A percentile compares a stretch with the other conserved stretches of the same genome.
Conservation (phyloP, 2,329 filamentous ascomycete genomes). For the Claviceps quebecensis region DNA sequence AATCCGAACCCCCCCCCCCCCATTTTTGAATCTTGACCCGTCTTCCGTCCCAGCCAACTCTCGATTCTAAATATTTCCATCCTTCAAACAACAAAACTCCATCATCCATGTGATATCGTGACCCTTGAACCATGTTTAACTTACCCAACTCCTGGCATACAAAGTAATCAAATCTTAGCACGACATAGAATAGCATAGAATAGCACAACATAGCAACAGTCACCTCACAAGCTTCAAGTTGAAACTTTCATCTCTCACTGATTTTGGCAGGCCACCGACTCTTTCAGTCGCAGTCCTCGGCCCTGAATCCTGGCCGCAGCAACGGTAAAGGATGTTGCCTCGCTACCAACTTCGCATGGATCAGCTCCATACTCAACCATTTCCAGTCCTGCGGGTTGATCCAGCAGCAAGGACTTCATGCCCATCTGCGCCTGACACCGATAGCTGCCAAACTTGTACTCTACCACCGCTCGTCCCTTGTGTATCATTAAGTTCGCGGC, state of each 20-base stretch:
- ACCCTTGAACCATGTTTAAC: too few species aligned
- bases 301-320: slow-evolving; percentile 21
- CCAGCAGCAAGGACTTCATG: slow-evolving; percentile 24
- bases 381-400: slow-evolving; percentile 20
- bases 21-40: too few species aligned
- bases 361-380: slow-evolving; percentile 25
- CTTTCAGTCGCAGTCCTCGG: slow-evolving; percentile 9
- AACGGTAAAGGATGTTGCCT: slow-evolving; percentile 16
- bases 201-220: neutral
- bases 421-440: slow-evolving; percentile 40
- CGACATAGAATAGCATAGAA: too few species aligned
- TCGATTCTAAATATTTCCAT: too few species aligned
- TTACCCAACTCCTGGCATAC: too few species aligned
- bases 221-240: neutral
- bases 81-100: too few species aligned
- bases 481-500: slow-evolving; percentile 19
- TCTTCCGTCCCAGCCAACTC: too few species aligned
- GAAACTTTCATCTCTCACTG: neutral
- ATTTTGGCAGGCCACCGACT: neutral
- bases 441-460: slow-evolving; percentile 41
- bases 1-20: too few species aligned
- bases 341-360: slow-evolving; percentile 23
- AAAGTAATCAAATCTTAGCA: too few species aligned
- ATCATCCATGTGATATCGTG: too few species aligned
- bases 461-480: slow-evolving; percentile 21